Evolutionary conservation across 2,329 filamentous ascomycete species (phyloP).

Genomic region (Ophiosphaerella narmari): DNA sequence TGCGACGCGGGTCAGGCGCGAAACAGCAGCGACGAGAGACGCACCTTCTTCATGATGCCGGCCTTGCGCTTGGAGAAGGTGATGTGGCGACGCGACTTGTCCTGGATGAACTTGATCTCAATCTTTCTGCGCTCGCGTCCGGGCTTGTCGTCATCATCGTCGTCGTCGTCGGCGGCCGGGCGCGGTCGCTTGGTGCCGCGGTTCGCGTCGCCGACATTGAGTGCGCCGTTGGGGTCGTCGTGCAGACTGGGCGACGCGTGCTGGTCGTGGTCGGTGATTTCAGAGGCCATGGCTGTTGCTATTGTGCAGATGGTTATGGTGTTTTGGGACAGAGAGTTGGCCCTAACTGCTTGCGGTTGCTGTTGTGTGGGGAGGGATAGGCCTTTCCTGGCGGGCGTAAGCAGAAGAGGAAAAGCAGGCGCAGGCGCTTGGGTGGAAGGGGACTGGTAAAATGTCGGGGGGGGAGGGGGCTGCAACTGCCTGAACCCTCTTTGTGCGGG

Average conservation of each 20-base stretch:
- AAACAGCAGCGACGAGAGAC: slow-evolving; percentile 41
- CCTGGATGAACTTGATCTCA: slow-evolving; percentile 99
- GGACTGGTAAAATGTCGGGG: slow-evolving; percentile 39
- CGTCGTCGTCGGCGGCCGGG: slow-evolving; percentile 84
- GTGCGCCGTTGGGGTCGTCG: slow-evolving; percentile 57
- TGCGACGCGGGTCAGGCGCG: slow-evolving; percentile 34
- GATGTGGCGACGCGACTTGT: slow-evolving; percentile 99
- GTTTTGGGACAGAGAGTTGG: slow-evolving; percentile 39
- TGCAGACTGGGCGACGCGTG: slow-evolving; percentile 56
- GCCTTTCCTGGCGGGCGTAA: slow-evolving; percentile 37
- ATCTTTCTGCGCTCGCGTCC: slow-evolving; percentile 99
- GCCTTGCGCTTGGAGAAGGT: slow-evolving; percentile 99
- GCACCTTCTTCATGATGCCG: slow-evolving; percentile 99
- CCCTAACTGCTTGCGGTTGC: slow-evolving; percentile 41
- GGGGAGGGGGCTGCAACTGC: slow-evolving; percentile 30
- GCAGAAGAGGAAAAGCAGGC: slow-evolving; percentile 46
- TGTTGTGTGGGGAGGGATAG: slow-evolving; percentile 16
- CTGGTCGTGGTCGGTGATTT: slow-evolving; percentile 58
- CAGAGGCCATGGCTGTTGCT: slow-evolving; percentile 48
- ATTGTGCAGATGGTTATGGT: slow-evolving; percentile 36
- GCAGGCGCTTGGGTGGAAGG: slow-evolving; percentile 40
- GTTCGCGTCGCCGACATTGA: slow-evolving; percentile 64
- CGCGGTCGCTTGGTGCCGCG: slow-evolving; percentile 91
- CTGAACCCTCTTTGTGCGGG: slow-evolving; percentile 29
- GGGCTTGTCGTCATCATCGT: slow-evolving; percentile 97